Base-by-base conservation (phyloP, 345 rosid genomes). In the Euphorbia tirucalli region DNA sequence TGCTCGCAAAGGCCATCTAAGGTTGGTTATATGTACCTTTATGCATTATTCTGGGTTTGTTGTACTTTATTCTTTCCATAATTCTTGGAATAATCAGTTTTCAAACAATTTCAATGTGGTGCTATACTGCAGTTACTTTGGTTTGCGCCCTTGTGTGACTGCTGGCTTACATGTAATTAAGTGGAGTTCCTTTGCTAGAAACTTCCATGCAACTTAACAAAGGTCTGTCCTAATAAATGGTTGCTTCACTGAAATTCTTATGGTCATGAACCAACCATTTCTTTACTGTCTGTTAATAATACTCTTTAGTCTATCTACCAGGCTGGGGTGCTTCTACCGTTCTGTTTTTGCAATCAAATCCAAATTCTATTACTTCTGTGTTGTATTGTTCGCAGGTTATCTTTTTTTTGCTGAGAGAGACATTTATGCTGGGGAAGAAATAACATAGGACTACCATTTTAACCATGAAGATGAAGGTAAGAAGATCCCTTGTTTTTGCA, bases 1-100 rank as follows among this genome's bases (percentile, higher is more conserved):
- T 71, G 99, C 99, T 79, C 89, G 99, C 87, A 95, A 95, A 87
- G 99, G 99, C 66, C 99, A 95, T 78, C 83, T 95, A 69, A 95
- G 99, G 99, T 50, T 27, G 22, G 27, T 39, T 15, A 54, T 39
- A 59, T 63, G 49, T 55, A 52, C 10, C 43, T 35, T 48, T 31
- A 65, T 62, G 57, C 28, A 57, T 18, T 56, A 30, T 41, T 66
- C 24, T 37, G 68, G 59, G 11, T 32, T 27, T 8, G 9, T 19
- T 61, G 25, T 57, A 11, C 13, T 65, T 71, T 44, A 15, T 60
- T 19, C 16, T 32, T 71, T 46, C 8, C 21, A 43, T 46, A 43
- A 35, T 37, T 62, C 46, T 25, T 15, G 56, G 39, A 19, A 50
- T 27, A 63, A 52, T 60, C n/a, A 19, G 59, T 28, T 57, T 41